These are phyloP conservation scores for Pichia californica DNA, from an alignment of 805 yeast species.

Conservation along the genomic window DNA sequence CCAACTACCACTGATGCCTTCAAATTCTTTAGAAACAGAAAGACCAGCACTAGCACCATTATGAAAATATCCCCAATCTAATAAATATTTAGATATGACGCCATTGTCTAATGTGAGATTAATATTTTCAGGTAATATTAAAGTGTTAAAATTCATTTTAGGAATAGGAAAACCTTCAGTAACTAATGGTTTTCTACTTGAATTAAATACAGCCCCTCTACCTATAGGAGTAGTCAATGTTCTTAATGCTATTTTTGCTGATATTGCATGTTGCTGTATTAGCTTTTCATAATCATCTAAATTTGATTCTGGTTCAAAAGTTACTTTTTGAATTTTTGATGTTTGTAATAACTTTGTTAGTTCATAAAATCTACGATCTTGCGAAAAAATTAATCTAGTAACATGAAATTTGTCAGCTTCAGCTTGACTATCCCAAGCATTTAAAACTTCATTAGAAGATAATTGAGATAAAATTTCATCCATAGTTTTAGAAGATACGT, in stretches of 20 bases:
- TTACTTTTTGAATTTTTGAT: slow-evolving; percentile 53
- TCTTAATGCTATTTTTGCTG: slow-evolving; percentile 57
- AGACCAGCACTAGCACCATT: slow-evolving; percentile 88
- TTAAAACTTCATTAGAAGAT: slow-evolving; percentile 38
- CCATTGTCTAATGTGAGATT: slow-evolving; percentile 56
- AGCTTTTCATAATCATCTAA: slow-evolving; percentile 51
- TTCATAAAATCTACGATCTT: slow-evolving; percentile 75
- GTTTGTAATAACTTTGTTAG: slow-evolving; percentile 67
- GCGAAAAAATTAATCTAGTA: slow-evolving; percentile 66
- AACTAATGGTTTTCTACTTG: slow-evolving; percentile 66
- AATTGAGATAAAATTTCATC: slow-evolving; percentile 37
- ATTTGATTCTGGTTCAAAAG: slow-evolving; percentile 32
- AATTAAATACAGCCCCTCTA: slow-evolving; percentile 63
- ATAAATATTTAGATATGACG: slow-evolving; percentile 38
- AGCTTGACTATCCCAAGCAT: slow-evolving; percentile 65
- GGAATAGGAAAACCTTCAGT: slow-evolving; percentile 84
- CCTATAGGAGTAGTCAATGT: slow-evolving; percentile 76
- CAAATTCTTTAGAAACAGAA: slow-evolving; percentile 56
- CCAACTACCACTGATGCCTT: slow-evolving; percentile 84
- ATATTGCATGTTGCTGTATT: slow-evolving; percentile 47
- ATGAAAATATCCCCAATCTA: slow-evolving; percentile 85
- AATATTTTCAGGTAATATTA: slow-evolving; percentile 56
- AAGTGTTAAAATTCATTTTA: slow-evolving; percentile 59
- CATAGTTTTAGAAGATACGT: slow-evolving; percentile 19
- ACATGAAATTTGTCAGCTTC: slow-evolving; percentile 64